These are phyloP conservation scores for Annulohypoxylon bovei DNA, from an alignment of 495 filamentous ascomycete genomes.

Conservation along the genomic window DNA sequence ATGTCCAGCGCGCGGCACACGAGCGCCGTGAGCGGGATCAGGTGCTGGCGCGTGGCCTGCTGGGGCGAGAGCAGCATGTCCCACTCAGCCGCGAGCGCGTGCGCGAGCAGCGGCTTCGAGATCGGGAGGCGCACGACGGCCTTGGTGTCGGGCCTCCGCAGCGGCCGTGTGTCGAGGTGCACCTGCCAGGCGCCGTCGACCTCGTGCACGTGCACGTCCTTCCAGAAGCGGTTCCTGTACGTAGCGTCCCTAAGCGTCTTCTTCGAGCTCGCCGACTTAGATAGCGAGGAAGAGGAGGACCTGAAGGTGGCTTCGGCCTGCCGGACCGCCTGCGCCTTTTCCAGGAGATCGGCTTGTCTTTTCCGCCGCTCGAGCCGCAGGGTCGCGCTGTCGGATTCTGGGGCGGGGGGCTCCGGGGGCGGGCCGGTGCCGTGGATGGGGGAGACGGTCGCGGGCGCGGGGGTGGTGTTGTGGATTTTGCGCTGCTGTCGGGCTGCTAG, in stretches of 20 bases:
- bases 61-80: constrained; percentile 80
- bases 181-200: constrained; percentile 73
- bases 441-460: constrained; percentile 58
- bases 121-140: constrained; percentile 74
- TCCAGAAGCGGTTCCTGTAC: constrained; percentile 78
- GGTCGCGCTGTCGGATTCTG: constrained; percentile 61
- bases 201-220: constrained; percentile 73
- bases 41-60: constrained; percentile 79
- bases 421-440: constrained; percentile 84
- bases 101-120: constrained; percentile 83
- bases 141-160: constrained; percentile 76
- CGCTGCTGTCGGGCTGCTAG: constrained; percentile 25
- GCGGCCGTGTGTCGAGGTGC: constrained; percentile 80
- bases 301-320: too few relatives aligned
- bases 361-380: constrained; percentile 63
- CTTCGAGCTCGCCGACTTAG: constrained; percentile 30
- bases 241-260: constrained; percentile 33
- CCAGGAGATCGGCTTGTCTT: constrained; percentile 64
- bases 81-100: constrained; percentile 91
- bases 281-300: too few relatives aligned
- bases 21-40: constrained; percentile 91
- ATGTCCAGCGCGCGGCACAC: constrained; percentile 84
- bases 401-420: constrained; percentile 78
- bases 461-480: constrained; percentile 53
- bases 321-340: constrained; percentile 57